Evolutionary conservation across 2,329 filamentous ascomycete genomes (phyloP).

Genomic region (Epichloe amarillans): DNA sequence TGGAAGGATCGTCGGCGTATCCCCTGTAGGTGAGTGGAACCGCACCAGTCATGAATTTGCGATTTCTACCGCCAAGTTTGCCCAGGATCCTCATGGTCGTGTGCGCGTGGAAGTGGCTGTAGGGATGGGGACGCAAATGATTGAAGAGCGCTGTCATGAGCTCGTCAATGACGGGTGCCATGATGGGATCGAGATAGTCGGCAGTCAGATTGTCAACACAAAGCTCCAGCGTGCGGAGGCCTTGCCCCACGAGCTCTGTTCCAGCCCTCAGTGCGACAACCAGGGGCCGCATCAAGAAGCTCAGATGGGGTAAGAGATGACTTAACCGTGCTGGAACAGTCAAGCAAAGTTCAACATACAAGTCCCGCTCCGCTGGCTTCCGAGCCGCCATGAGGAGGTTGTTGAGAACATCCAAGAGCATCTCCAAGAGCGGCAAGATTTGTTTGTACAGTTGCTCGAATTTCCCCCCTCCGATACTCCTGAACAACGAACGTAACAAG

Average conservation of each 20-base stretch:
- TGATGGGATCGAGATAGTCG: constrained; percentile 95
- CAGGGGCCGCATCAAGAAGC: constrained; percentile 90
- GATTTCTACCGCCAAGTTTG: constrained; percentile 87
- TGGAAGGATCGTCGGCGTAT: constrained; percentile 77
- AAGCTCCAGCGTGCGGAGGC: constrained; percentile 80
- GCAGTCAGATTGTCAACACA: constrained; percentile 97
- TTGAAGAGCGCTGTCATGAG: constrained; percentile 97
- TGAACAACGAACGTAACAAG: constrained; percentile 78
- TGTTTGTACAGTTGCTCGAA: constrained; percentile 99
- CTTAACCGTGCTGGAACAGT: constrained; percentile 91
- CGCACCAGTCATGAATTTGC: constrained; percentile 87
- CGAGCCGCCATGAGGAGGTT: constrained; percentile 82
- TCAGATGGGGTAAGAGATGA: constrained; percentile 87
- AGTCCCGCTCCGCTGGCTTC: constrained; percentile 79
- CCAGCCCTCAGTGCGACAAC: constrained; percentile 90
- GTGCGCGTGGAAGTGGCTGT: constrained; percentile 95
- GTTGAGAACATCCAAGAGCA: constrained; percentile 94
- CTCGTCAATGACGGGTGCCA: constrained; percentile 97
- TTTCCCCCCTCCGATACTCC: constrained; percentile 91
- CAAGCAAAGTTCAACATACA: constrained; percentile 93
- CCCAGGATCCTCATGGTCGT: constrained; percentile 96
- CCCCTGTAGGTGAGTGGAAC: constrained; percentile 71
- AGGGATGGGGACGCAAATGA: constrained; percentile 83
- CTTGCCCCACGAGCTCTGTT: constrained; percentile 88
- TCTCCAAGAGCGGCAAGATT: constrained; percentile 88